These are phyloP conservation scores for Dothideomycetes sp. DNA, from an alignment of 2,329 filamentous ascomycete genomes.

Conservation along the genomic window DNA sequence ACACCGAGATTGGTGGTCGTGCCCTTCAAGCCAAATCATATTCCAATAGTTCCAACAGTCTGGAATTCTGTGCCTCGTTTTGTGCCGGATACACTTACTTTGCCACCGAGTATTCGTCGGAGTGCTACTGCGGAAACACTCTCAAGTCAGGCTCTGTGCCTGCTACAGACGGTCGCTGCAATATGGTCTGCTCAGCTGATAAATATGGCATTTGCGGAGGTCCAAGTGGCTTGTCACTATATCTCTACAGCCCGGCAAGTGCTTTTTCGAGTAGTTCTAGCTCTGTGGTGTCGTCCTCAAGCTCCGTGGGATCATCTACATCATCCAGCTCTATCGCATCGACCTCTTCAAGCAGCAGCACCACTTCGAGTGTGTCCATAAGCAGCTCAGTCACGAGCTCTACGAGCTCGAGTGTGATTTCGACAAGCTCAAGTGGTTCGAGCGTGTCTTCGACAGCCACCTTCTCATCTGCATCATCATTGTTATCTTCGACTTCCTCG, in stretches of 20 bases:
- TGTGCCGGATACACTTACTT: conserved; percentile 29
- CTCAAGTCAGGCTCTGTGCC: conserved; percentile 16
- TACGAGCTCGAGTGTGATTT: neutral
- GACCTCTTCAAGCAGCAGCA: conserved; percentile 1
- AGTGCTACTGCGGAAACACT: conserved; percentile 28
- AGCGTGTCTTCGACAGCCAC: too few relatives aligned
- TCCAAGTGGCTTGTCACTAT: conserved; percentile 24
- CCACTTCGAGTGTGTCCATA: neutral
- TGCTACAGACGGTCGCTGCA: conserved; percentile 19
- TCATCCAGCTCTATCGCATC: neutral
- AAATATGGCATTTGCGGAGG: conserved; percentile 25
- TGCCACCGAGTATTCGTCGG: conserved; percentile 29
- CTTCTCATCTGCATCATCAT: too few relatives aligned
- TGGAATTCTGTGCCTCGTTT: conserved; percentile 19
- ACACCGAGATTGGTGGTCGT: conserved; percentile 20
- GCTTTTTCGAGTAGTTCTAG: too few relatives aligned
- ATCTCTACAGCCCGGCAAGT: conserved; percentile 6
- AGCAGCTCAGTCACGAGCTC: neutral
- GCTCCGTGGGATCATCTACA: neutral
- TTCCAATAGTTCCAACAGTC: conserved; percentile 18
- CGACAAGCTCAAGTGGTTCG: neutral
- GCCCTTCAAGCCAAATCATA: conserved; percentile 17
- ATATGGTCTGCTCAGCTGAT: conserved; percentile 24
- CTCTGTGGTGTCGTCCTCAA: neutral
- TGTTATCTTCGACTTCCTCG: too few relatives aligned